Evolutionary conservation across 805 yeast genomes (phyloP).

Genomic region (Kodamaea jinghongensis): DNA sequence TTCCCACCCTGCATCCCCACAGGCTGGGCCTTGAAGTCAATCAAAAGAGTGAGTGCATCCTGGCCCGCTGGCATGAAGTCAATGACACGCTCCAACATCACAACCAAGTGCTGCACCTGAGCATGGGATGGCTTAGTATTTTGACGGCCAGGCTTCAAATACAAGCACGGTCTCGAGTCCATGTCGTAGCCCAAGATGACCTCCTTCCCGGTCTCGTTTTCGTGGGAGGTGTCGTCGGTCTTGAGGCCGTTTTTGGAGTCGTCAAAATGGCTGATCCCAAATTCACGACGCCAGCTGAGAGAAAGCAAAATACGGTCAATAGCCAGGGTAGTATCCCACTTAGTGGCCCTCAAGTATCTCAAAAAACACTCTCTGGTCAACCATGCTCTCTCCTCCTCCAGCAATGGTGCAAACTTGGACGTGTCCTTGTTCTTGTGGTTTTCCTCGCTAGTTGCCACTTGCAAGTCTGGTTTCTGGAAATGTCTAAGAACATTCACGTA

Average conservation of each 20-base stretch:
- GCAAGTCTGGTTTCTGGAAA: constrained; percentile 43
- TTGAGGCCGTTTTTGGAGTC: constrained; percentile 51
- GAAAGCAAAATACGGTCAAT: constrained; percentile 73
- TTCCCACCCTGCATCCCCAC: constrained; percentile 36
- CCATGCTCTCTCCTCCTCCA: constrained; percentile 77
- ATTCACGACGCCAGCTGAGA: constrained; percentile 89
- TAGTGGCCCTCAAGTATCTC: constrained; percentile 90
- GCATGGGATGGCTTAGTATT: constrained; percentile 86
- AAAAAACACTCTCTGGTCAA: constrained; percentile 86
- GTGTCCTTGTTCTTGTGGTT: constrained; percentile 20
- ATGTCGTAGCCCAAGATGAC: constrained; percentile 88
- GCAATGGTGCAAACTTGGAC: constrained; percentile 15
- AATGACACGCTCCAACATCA: constrained; percentile 86
- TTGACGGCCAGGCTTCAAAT: constrained; percentile 91
- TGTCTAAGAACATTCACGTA: constrained; percentile 59
- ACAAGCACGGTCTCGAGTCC: constrained; percentile 87
- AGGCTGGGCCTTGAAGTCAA: constrained; percentile 86
- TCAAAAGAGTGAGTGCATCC: constrained; percentile 85
- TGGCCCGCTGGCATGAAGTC: constrained; percentile 97
- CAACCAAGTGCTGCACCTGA: constrained; percentile 96
- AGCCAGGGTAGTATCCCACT: constrained; percentile 76
- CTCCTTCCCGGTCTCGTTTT: constrained; percentile 90
- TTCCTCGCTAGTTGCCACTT: constrained; percentile 50
- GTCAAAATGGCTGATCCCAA: constrained; percentile 53
- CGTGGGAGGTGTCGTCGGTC: constrained; percentile 54